Percentiles rank a stretch among this genome's conserved stretches.
phyloP scores from a whole-genome alignment of 179 eudicot species.

The Heliamphora pulchella region DNA sequence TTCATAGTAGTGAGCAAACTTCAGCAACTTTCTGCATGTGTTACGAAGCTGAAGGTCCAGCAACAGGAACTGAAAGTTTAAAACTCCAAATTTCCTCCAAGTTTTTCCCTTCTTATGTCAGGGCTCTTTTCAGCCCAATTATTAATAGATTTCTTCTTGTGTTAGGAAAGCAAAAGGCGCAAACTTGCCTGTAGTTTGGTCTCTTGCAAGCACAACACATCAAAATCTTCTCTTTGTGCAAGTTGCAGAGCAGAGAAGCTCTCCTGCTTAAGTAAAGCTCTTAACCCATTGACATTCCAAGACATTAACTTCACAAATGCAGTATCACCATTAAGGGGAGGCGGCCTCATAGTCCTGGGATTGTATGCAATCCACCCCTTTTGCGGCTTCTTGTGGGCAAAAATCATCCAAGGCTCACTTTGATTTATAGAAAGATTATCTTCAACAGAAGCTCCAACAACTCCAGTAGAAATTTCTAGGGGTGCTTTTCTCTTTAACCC shows the following conservation, averaged over 20 bases:
- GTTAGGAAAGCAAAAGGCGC: background rate
- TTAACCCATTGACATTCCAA: slow-evolving; percentile 96
- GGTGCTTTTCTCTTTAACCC: slow-evolving; percentile 31
- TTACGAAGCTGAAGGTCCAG: no score
- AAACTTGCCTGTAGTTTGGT: slow-evolving; percentile 79
- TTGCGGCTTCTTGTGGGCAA: slow-evolving; percentile 93
- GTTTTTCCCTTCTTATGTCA: background rate
- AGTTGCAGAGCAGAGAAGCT: slow-evolving; percentile 69
- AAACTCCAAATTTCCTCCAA: no score
- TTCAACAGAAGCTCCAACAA: slow-evolving; percentile 31
- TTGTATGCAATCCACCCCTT: slow-evolving; percentile 83
- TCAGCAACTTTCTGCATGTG: no score
- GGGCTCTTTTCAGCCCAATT: background rate
- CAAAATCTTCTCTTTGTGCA: slow-evolving; percentile 87
- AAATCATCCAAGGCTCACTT: slow-evolving; percentile 76
- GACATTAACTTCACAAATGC: slow-evolving; percentile 66
- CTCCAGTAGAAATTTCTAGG: slow-evolving; percentile 29
- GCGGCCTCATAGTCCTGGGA: slow-evolving; percentile 83
- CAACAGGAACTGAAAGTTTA: no score
- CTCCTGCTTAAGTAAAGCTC: slow-evolving; percentile 73
- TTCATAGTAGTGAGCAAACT: no score
- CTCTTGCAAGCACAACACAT: slow-evolving; percentile 92
- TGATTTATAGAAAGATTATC: slow-evolving; percentile 31
- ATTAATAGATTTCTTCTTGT: background rate
- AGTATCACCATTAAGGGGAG: slow-evolving; percentile 49